Base-by-base conservation (phyloP, 108 stramenopile species). In the Cyclostephanos tholiformis region DNA sequence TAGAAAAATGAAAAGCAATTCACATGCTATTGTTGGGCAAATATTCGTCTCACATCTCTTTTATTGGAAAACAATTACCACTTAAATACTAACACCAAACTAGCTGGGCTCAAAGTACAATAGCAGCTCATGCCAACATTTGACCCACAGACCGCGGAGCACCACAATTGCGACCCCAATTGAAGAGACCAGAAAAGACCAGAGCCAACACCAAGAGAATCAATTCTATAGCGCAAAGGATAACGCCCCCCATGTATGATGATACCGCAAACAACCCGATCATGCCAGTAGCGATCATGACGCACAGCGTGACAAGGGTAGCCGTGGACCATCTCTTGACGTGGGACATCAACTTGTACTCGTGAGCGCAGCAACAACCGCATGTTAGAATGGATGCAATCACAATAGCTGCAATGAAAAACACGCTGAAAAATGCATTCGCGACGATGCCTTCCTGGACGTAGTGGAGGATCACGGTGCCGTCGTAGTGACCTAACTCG, bases 301-400 rank as follows among this genome's bases (percentile, higher is more conserved):
- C 16, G 16, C 41, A 9, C 44, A 67, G 53, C 26, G 20, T 53
- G 16, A 67, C 26, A 19, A 72, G 71, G 26, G 66, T 68, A 49
- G 46, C 71, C 8, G 2, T 20, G 67, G 50, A 6, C 50, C 48
- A 72, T 22, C 41, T 67, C 56, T 67, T 72, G 7, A 72, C 71
- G 25, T 72, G 50, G 6, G 71, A 52, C 63, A 55, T 46, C 10
- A 72, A 30, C 12, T 72, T 67, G 63, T 65, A 72, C 9, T 67
- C 8, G 10, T 9, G 0, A 17, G 65, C 65, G 19, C 71, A 65
- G 71, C 71, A 72, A 29, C 71, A 72, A 22, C 65, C 66, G 23
- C 71, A 72, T 51, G 64, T n/a, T 25, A 72, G 63, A 11, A 38
- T 52, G 25, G 48, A 68, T 19, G 71, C 9, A 10, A 72, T 17